Percentiles rank a stretch among this genome's conserved stretches.
These are phyloP conservation scores for Botrytis fabae DNA, from an alignment of 2,329 filamentous ascomycete genomes.

Conservation along the genomic window DNA sequence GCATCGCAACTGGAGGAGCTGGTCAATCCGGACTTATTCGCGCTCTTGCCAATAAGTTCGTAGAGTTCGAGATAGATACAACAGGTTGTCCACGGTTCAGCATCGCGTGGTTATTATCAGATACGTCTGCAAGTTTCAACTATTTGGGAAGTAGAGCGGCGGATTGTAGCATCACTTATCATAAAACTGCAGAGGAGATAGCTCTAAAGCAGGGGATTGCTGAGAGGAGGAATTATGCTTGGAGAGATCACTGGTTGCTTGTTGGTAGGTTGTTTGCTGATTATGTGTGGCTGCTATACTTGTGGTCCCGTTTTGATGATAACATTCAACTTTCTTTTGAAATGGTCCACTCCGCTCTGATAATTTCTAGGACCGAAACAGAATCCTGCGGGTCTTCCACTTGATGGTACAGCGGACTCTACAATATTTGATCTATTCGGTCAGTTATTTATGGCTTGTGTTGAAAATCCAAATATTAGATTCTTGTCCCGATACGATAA, in stretches of 20 bases:
- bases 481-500: conserved; percentile 51
- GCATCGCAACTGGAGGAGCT: conserved; percentile 41
- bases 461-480: conserved; percentile 42
- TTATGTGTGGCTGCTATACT: neutral
- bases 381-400: conserved; percentile 43
- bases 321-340: neutral
- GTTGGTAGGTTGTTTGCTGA: conserved; percentile 39
- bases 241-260: conserved; percentile 50
- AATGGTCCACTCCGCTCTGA: neutral
- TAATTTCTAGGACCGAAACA: conserved; percentile 30
- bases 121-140: conserved; percentile 49
- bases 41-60: conserved; percentile 44
- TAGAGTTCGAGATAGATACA: conserved; percentile 38
- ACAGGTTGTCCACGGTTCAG: conserved; percentile 42
- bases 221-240: conserved; percentile 45
- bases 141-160: conserved; percentile 44
- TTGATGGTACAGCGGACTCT: conserved; percentile 34
- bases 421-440: conserved; percentile 40
- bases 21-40: conserved; percentile 41
- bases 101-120: conserved; percentile 49
- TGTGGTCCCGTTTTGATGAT: neutral
- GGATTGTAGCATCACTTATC: conserved; percentile 51
- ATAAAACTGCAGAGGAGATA: conserved; percentile 45
- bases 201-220: conserved; percentile 46
- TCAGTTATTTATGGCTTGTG: conserved; percentile 40